Percentiles rank a stretch among this genome's conserved stretches.
phyloP scores from a whole-genome alignment of 2,329 filamentous ascomycete species.

The Sporothrix brasiliensis region DNA sequence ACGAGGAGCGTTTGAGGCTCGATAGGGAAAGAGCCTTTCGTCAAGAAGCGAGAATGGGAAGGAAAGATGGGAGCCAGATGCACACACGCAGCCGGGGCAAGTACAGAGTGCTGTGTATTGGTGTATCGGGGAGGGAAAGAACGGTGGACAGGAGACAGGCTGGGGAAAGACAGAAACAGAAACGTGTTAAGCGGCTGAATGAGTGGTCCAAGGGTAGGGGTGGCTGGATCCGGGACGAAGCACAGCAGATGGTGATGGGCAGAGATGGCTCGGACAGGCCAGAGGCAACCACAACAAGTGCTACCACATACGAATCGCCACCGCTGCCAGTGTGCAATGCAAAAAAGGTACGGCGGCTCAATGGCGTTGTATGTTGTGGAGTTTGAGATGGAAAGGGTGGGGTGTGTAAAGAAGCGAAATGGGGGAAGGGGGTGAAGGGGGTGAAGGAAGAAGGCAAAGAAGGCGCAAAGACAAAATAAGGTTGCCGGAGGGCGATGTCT shows the following conservation, averaged over 20 bases:
- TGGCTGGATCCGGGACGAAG: conserved; percentile 5
- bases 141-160: neutral
- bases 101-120: neutral
- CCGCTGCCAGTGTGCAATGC: neutral
- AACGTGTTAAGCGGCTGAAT: conserved; percentile 28
- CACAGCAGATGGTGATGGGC: neutral
- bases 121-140: neutral
- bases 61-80: neutral
- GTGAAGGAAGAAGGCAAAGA: conserved; percentile 5
- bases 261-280: neutral
- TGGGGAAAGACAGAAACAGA: neutral
- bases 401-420: neutral
- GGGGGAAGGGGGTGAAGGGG: neutral
- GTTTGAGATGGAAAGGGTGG: neutral
- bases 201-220: neutral
- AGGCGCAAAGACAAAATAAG: conserved; percentile 1
- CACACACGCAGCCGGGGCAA: neutral
- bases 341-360: conserved; percentile 17
- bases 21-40: conserved; percentile 1
- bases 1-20: neutral
- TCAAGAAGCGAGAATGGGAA: neutral
- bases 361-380: conserved; percentile 20
- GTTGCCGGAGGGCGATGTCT: neutral
- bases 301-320: conserved; percentile 1
- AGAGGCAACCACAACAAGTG: conserved; percentile 3